Evolutionary conservation across 139 green algal genomes (phyloP), one percentile per base, ranked within the genome.

Genomic region (Chlorella vulgaris): DNA sequence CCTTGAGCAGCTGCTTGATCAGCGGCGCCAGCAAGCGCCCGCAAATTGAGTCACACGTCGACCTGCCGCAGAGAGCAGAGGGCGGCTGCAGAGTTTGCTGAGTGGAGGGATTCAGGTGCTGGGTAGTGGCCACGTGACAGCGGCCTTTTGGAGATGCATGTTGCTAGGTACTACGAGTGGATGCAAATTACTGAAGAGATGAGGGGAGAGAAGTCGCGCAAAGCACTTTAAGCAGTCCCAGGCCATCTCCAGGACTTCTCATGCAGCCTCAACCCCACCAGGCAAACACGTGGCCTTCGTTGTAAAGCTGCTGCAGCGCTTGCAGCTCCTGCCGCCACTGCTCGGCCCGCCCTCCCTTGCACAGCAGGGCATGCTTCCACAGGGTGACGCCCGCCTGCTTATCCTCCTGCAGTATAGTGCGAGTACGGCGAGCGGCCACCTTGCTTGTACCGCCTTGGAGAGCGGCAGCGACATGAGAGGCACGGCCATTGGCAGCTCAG

Each of bases 1-100:
- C 8, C 50, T 31, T 28, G 42, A 78, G 71, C 71, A 78, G 31
- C 4, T 35, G 71, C 33, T 66, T 78, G 50, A 66, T 43, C 15
- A 77, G 42, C 15, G 69, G 69, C 7, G 4, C 69, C 69, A 77
- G 71, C 71, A 78, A 50, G 28, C 71, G 71, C 31, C 50, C 35
- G 50, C 71, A 78, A 50, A 78, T 65, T 21, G 31, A 53, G 50
- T 78, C 71, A 31, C 50, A 78, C 2, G 50, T 78, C 4, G 69
- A 77, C 65, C 65, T 73, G 47, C 13, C 10, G 47, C n/a, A n/a
- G n/a, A n/a, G 47, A 15, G 47, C 47, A 55, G 47, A 15, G 47
- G 47, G 47, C 15, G 47, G 13, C 13, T 10, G 47, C 15, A 15
- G 47, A 15, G 47, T 55, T 10, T 55, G 47, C 13, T 10, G 47